Base-by-base conservation (phyloP, 2,329 filamentous ascomycete genomes). In the Aureobasidium lini region DNA sequence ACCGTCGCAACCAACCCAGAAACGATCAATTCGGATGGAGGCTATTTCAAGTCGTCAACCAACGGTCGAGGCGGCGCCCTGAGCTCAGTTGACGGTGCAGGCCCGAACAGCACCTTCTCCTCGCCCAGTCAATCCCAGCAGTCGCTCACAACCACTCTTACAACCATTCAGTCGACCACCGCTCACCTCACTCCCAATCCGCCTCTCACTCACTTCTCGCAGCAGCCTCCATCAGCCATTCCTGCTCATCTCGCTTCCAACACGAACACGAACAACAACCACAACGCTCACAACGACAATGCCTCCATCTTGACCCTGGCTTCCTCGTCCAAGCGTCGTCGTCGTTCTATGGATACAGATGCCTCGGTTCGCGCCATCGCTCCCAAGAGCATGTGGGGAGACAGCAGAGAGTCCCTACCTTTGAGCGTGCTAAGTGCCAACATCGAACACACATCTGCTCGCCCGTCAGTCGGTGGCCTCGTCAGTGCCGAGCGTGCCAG, bases 1-100 rank as follows among this genome's bases (percentile, higher is more conserved):
- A 95, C 91, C 0, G 79, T 91, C 4, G 90, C 88, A n/a, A 95
- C 90, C 13, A 90, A 92, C 63, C 84, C 84, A 44, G 90, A 93
- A 64, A 86, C 86, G 1, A 79, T 87, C 9, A 81, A 84, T 62
- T 95, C 90, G 1, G 84, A 91, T 65, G 82, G 82, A 10, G 87
- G 88, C 13, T 84, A 88, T 43, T 95, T 90, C 32, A 89, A 94
- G 66, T 83, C 90, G 16, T 90, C 89, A 16, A 96, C 91, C 11
- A 86, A 81, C 68, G 49, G 37, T 13, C 49, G 23, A 53, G 85
- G 83, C 31, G 85, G 84, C 50, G 87, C 84, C 9, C 69, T 87
- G 49, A 86, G 88, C 66, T 76, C 74, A 59, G 72, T 72, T 15
- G 70, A 75, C 60, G 84, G 88, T 65, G 69, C 67, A 16, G 90